Conservation (phyloP, 345 rosid genomes). For the Excoecaria cochinchinensis region DNA sequence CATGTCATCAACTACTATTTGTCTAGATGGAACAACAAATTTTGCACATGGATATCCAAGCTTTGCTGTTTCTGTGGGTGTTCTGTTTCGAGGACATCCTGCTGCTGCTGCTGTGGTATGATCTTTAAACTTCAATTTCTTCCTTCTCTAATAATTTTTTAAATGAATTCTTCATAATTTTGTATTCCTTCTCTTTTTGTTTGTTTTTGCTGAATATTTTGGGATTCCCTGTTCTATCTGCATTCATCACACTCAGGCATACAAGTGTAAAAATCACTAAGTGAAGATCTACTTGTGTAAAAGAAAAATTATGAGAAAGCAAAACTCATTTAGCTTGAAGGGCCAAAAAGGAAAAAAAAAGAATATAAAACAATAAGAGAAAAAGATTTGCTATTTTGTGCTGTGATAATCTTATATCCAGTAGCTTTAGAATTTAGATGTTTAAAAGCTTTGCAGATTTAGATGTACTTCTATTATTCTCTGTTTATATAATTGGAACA, state of each 20-base stretch:
- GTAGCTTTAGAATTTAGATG: neutral
- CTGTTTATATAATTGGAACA: neutral
- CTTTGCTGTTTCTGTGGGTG: conserved; percentile 95
- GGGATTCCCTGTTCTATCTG: neutral
- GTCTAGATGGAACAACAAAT: conserved; percentile 90
- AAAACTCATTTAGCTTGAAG: neutral
- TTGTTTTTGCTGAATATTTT: neutral
- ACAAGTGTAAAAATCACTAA: neutral
- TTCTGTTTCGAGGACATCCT: conserved; percentile 76
- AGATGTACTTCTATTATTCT: neutral
- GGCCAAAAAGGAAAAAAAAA: neutral
- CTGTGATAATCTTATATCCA: neutral
- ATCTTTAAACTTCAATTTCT: neutral
- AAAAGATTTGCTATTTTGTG: neutral
- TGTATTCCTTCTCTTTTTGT: neutral
- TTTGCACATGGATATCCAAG: conserved; percentile 96
- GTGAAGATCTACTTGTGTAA: neutral
- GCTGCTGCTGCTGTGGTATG: conserved; percentile 91
- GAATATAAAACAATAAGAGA: neutral
- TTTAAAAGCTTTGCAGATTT: neutral
- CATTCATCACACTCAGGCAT: neutral
- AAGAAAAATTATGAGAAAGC: neutral
- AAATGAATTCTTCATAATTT: neutral
- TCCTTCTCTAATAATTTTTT: neutral
- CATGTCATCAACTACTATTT: conserved; percentile 6